A percentile compares a stretch with the other conserved stretches of the same genome.
Conservation (phyloP, 164 flowering plant species). For the Piper longum region DNA sequence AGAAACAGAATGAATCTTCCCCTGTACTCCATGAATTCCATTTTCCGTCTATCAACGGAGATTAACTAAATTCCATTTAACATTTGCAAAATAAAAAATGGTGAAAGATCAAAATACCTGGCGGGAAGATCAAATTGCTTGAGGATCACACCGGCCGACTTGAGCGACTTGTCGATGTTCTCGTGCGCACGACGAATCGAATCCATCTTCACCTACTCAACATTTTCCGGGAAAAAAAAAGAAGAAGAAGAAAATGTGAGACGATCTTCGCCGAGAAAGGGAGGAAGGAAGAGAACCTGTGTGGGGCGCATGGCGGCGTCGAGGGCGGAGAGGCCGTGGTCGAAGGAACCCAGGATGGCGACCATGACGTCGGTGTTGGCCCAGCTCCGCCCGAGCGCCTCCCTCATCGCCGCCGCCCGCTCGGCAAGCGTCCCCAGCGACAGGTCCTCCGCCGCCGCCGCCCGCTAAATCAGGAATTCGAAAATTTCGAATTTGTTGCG, state of each 20-base stretch:
- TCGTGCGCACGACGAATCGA: constrained; percentile 83
- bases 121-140: constrained; percentile 68
- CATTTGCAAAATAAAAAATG: not conserved
- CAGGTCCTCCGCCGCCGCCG: too few relatives aligned
- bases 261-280: not conserved
- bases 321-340: constrained; percentile 86
- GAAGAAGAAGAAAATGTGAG: not conserved
- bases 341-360: constrained; percentile 80
- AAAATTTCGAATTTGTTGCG: too few relatives aligned
- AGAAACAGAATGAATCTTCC: too few relatives aligned
- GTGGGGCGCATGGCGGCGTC: constrained; percentile 99
- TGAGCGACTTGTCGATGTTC: constrained; percentile 84
- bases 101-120: constrained; percentile 31
- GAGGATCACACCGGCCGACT: constrained; percentile 80
- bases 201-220: constrained; percentile 64
- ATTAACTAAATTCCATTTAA: too few relatives aligned
- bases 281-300: constrained; percentile 32
- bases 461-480: too few relatives aligned
- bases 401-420: constrained; percentile 49
- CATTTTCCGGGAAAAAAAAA: not conserved
- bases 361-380: constrained; percentile 75
- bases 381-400: constrained; percentile 77
- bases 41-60: too few relatives aligned
- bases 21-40: too few relatives aligned
- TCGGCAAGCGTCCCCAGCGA: too few relatives aligned